Evolutionary conservation across 768 basidiomycete species (phyloP).

Genomic region (Inosperma sp.): DNA sequence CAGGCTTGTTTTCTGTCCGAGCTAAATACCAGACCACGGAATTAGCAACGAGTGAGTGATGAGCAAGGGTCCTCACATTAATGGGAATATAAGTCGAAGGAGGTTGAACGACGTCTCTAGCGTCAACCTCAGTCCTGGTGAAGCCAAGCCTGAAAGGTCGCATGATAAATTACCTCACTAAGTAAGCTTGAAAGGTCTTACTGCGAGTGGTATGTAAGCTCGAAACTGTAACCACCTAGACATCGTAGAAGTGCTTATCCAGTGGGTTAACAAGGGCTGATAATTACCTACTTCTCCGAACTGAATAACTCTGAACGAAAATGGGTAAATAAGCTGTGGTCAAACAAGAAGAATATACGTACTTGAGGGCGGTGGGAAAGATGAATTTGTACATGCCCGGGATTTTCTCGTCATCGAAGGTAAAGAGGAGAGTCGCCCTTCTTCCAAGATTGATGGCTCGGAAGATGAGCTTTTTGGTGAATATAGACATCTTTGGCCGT

Average conservation of each 20-base stretch:
- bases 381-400: neutral
- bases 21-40: neutral
- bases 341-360: neutral
- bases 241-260: neutral
- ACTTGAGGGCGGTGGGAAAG: neutral
- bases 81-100: neutral
- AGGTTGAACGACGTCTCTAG: neutral
- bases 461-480: neutral
- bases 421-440: neutral
- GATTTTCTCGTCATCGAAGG: neutral
- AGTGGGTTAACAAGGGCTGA: neutral
- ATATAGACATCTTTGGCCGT: too few relatives aligned
- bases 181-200: neutral
- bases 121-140: neutral
- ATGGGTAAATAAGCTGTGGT: neutral
- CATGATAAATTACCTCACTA: neutral
- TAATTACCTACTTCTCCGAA: neutral
- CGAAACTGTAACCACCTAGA: neutral
- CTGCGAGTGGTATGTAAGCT: neutral
- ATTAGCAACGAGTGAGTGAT: neutral
- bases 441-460: neutral
- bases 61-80: neutral
- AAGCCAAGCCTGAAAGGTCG: neutral
- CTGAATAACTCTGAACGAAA: neutral
- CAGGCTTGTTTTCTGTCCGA: neutral